Base-by-base conservation (phyloP, 805 yeast species). In the Sugiyamaella lignohabitans region DNA sequence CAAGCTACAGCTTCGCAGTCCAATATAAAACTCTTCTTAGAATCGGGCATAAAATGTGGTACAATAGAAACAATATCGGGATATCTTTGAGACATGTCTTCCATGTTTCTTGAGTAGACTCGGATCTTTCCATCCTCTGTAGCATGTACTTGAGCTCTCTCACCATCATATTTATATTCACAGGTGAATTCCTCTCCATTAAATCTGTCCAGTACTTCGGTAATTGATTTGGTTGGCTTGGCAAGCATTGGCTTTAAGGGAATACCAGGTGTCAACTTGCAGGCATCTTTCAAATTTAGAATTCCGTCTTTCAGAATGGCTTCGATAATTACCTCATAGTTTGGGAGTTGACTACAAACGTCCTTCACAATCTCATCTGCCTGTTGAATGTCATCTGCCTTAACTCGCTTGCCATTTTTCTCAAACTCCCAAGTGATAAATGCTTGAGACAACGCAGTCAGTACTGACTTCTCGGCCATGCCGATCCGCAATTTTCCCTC, bases 1-100 rank as follows among this genome's bases (percentile, higher is more conserved):
- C 95, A 93, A 0, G 98, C 98, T 5, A 93, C 98, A 5, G 96
- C 96, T 66, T 93, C 98, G 67, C 96, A 85, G 63, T 93, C 98
- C 48, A 93, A 64, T 49, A 93, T 87, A 63, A 91, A 72, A 5
- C 85, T 75, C 36, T 68, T 66, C 10, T 63, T 61, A 2, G 50
- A 53, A 1, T 57, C 61, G 21, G 68, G 66, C 36, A 79, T 59
- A 49, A 82, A 79, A 35, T 81, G 82, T 38, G 76, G 75, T 17
- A 87, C 73, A 38, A 85, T 79, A 1, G 80, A 73, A 11, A 84
- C 69, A 51, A 93, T 76, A 65, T 93, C 98, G 0, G 98, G 98
- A 62, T 93, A 93, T 59, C 96, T 71, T 60, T 85, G 87, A 0
- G 96, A 83, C 98, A 93, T 93, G 64, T 93, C 91, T 67, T 93